Percentiles rank a stretch among this genome's conserved stretches.
Conservation (phyloP, 345 rosid species). For the Adansonia digitata region DNA sequence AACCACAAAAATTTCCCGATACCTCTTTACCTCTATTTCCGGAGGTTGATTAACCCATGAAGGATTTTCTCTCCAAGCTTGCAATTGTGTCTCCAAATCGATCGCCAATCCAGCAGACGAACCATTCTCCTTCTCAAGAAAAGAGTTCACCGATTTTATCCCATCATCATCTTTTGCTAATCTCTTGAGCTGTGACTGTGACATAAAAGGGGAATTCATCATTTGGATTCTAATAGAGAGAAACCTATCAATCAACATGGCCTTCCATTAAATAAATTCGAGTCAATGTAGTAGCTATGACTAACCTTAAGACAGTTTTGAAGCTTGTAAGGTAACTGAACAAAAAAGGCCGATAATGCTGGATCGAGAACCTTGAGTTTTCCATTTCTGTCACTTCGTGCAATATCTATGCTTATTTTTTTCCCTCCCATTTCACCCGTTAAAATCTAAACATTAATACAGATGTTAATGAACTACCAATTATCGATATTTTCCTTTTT, state of each 20-base stretch:
- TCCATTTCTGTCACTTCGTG: constrained; percentile 26
- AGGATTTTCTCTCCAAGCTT: constrained; percentile 74
- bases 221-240: neutral
- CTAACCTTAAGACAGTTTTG: constrained; percentile 45
- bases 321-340: constrained; percentile 55
- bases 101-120: constrained; percentile 31
- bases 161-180: constrained; percentile 33
- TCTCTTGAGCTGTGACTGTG: constrained; percentile 53
- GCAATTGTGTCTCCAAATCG: constrained; percentile 61
- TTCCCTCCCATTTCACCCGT: constrained; percentile 37
- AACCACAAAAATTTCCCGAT: neutral
- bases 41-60: constrained; percentile 60
- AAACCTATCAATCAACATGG: neutral
- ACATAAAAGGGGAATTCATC: neutral
- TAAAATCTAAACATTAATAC: constrained; percentile 12
- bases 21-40: constrained; percentile 47
- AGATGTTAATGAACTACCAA: neutral
- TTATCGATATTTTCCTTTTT: neutral
- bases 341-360: constrained; percentile 40
- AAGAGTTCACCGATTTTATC: constrained; percentile 22
- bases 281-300: constrained; percentile 1
- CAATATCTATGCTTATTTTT: constrained; percentile 20
- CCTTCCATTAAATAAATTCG: neutral
- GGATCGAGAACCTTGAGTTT: constrained; percentile 48
- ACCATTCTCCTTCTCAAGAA: constrained; percentile 35